phyloP scores from a whole-genome alignment of 352 stramenopile species.

The Phytophthora sp. region DNA sequence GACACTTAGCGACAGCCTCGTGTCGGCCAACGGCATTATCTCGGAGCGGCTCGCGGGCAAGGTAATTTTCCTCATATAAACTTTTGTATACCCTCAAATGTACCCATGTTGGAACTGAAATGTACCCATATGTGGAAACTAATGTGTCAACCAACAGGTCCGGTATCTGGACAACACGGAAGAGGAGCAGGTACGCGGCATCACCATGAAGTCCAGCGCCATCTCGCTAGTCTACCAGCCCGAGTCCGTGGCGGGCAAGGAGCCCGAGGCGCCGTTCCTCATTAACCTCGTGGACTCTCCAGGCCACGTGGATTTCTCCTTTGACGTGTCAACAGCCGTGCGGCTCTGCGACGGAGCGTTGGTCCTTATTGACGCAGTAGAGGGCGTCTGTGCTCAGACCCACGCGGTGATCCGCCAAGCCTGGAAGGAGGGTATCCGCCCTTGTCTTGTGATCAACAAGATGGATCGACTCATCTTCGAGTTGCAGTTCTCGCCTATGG shows the following conservation, averaged over 20 bases:
- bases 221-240: slow-evolving; percentile 94
- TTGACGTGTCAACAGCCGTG: slow-evolving; percentile 95
- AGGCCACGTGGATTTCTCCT: slow-evolving; percentile 96
- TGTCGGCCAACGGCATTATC: slow-evolving; percentile 97
- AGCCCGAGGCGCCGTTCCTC: slow-evolving; percentile 72
- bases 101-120: slow-evolving; percentile 17
- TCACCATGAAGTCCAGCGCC: slow-evolving; percentile 97
- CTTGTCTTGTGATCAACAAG: slow-evolving; percentile 98
- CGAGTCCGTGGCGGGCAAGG: slow-evolving; percentile 34
- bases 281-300: slow-evolving; percentile 97
- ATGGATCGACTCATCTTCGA: slow-evolving; percentile 96
- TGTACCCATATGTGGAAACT: slow-evolving; percentile 12
- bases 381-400: slow-evolving; percentile 96
- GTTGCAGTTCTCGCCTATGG: slow-evolving; percentile 89
- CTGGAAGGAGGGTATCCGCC: slow-evolving; percentile 93
- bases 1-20: slow-evolving; percentile 94
- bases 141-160: slow-evolving; percentile 62
- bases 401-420: slow-evolving; percentile 92
- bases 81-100: slow-evolving; percentile 2
- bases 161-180: slow-evolving; percentile 96
- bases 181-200: slow-evolving; percentile 95
- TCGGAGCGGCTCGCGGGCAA: slow-evolving; percentile 95
- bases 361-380: slow-evolving; percentile 96
- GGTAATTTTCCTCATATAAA: slow-evolving; percentile 54
- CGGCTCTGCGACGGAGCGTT: slow-evolving; percentile 94